Evolutionary conservation across 2,329 filamentous ascomycete genomes (phyloP).

Genomic region (Aspergillus unguis): DNA sequence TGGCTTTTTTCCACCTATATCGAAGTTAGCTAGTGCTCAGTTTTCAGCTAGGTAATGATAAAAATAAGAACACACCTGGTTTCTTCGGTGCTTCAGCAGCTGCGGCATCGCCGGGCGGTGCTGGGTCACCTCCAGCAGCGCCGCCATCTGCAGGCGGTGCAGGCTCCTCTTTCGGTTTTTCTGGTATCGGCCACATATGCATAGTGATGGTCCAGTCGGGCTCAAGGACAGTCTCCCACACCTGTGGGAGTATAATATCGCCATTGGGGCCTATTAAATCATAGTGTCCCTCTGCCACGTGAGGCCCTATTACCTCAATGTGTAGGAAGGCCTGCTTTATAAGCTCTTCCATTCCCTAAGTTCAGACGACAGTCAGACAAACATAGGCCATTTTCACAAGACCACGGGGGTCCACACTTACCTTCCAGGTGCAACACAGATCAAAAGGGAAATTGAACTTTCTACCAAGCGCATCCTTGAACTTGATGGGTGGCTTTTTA

Average conservation of each 20-base stretch:
- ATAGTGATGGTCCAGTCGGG: conserved; percentile 71
- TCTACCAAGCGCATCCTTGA: conserved; percentile 85
- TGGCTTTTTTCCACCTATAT: conserved; percentile 32
- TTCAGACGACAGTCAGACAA: conserved; percentile 9
- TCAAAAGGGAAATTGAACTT: conserved; percentile 93
- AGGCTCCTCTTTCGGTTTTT: conserved; percentile 45
- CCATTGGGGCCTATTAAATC: conserved; percentile 75
- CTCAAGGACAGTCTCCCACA: conserved; percentile 78
- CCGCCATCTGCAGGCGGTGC: conserved; percentile 25
- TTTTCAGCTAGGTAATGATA: not conserved
- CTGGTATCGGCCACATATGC: conserved; percentile 64
- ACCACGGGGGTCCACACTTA: conserved; percentile 46
- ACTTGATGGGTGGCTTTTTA: conserved; percentile 72
- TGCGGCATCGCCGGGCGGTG: conserved; percentile 14
- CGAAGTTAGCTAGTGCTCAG: not conserved
- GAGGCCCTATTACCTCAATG: conserved; percentile 70
- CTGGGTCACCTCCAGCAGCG: conserved; percentile 13
- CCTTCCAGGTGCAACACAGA: conserved; percentile 77
- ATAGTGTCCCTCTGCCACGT: conserved; percentile 75
- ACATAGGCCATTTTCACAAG: not conserved
- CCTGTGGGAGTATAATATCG: conserved; percentile 75
- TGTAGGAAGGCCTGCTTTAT: conserved; percentile 81
- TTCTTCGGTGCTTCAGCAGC: conserved; percentile 30
- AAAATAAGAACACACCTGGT: conserved; percentile 27
- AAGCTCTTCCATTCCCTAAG: conserved; percentile 77